Evolutionary conservation across 129 eudicot genomes (phyloP).

Genomic region (Ambrosia trifida): DNA sequence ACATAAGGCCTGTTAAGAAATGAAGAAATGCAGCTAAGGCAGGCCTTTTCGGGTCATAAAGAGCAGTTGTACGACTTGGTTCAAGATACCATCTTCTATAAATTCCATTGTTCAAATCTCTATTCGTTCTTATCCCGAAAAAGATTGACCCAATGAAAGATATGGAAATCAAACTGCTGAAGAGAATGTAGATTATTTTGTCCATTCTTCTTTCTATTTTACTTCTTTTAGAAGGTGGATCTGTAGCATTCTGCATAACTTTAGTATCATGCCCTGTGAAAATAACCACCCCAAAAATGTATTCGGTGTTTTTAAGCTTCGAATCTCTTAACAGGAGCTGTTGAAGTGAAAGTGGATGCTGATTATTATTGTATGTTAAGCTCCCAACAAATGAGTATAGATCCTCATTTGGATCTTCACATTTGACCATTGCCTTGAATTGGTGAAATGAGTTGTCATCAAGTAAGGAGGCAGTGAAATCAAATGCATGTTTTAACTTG

Average conservation of each 20-base stretch:
- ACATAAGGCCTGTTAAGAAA: conserved; percentile 83
- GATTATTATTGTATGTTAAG: conserved; percentile 45
- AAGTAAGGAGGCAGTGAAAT: conserved; percentile 57
- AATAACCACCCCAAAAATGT: conserved; percentile 69
- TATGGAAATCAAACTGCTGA: conserved; percentile 59
- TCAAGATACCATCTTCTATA: conserved; percentile 88
- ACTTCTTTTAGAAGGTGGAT: conserved; percentile 98
- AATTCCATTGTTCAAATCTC: conserved; percentile 49
- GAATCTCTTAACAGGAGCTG: conserved; percentile 91
- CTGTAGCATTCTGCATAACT: conserved; percentile 93
- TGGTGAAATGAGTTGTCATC: conserved; percentile 59
- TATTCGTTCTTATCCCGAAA: conserved; percentile 66
- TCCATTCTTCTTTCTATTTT: conserved; percentile 84
- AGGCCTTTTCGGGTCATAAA: conserved; percentile 71
- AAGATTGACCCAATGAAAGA: conserved; percentile 77
- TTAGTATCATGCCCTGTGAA: conserved; percentile 97
- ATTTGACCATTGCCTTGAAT: conserved; percentile 74
- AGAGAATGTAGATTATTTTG: conserved; percentile 74
- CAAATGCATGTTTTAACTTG: conserved; percentile 83
- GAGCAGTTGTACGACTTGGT: conserved; percentile 60
- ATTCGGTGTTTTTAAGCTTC: conserved; percentile 82
- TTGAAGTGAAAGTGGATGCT: conserved; percentile 70
- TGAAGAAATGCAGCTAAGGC: conserved; percentile 74
- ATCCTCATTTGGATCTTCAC: conserved; percentile 97
- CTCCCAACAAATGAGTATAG: conserved; percentile 83